These are phyloP conservation scores for Begonia fuchsioides DNA, from an alignment of 306 rosid species.

Conservation along the genomic window DNA sequence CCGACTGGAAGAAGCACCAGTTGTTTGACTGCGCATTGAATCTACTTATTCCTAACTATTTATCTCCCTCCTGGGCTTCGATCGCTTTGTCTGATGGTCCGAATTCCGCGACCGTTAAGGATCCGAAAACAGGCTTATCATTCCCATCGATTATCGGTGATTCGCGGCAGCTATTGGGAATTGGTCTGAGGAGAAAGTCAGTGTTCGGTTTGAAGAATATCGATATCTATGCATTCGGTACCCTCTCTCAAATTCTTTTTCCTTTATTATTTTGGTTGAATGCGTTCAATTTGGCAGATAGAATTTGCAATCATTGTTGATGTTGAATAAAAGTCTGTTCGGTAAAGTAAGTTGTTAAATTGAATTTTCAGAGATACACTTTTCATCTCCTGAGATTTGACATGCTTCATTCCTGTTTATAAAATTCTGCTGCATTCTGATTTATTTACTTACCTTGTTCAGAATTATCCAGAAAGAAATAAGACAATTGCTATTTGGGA, in stretches of 20 bases:
- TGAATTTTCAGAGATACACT: not conserved
- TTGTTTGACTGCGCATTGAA: conserved; percentile 33
- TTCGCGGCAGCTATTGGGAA: conserved; percentile 61
- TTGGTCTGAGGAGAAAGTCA: conserved; percentile 66
- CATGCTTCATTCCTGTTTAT: too few species aligned
- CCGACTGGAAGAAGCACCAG: conserved; percentile 13
- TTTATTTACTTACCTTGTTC: too few species aligned
- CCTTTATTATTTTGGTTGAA: not conserved
- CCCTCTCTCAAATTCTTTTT: not conserved
- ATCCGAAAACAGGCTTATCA: conserved; percentile 43
- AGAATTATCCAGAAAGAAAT: too few species aligned
- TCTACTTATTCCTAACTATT: conserved; percentile 21
- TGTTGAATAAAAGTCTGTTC: not conserved
- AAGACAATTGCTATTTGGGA: too few species aligned
- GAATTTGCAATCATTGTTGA: not conserved
- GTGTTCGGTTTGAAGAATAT: conserved; percentile 74
- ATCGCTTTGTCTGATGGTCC: conserved; percentile 40
- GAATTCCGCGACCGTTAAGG: conserved; percentile 22
- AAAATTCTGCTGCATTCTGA: too few species aligned
- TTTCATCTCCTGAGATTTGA: not conserved
- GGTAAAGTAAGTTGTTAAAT: not conserved
- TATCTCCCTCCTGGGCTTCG: conserved; percentile 53
- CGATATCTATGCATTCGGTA: conserved; percentile 85
- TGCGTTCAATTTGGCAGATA: not conserved
- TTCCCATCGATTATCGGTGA: conserved; percentile 52